Conservation (phyloP, 2,329 filamentous ascomycete species). For the Penicillium crustosum region DNA sequence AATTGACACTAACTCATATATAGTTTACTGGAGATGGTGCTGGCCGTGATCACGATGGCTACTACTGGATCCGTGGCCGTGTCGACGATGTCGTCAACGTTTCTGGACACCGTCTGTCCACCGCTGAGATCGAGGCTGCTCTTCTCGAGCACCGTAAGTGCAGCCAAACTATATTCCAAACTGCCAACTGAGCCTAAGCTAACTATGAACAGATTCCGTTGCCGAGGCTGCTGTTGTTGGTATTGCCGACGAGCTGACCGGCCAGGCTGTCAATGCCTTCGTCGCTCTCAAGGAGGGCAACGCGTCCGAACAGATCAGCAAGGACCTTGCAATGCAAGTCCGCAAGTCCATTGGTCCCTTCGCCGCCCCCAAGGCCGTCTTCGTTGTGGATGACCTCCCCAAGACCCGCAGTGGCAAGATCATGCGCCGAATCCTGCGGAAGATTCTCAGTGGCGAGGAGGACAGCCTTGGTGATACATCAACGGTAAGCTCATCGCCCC, state of each 20-base stretch:
- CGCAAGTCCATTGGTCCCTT: slow-evolving; percentile 97
- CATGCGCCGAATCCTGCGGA: slow-evolving; percentile 93
- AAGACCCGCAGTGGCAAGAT: slow-evolving; percentile 99
- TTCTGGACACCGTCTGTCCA: slow-evolving; percentile 91
- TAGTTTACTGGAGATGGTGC: slow-evolving; percentile 72
- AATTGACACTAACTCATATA: background rate
- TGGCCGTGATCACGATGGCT: slow-evolving; percentile 93
- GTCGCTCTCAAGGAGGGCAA: slow-evolving; percentile 85
- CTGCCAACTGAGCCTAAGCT: slow-evolving; percentile 10
- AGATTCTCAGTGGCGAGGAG: slow-evolving; percentile 96
- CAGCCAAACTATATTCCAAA: background rate
- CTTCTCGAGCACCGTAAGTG: slow-evolving; percentile 78
- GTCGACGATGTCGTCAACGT: slow-evolving; percentile 99
- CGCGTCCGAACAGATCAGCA: slow-evolving; percentile 77
- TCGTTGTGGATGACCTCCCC: slow-evolving; percentile 86
- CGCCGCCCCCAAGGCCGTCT: slow-evolving; percentile 91
- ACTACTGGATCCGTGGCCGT: slow-evolving; percentile 99
- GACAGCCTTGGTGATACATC: slow-evolving; percentile 92
- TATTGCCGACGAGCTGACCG: slow-evolving; percentile 87
- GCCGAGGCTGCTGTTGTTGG: slow-evolving; percentile 96
- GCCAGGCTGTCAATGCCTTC: slow-evolving; percentile 96
- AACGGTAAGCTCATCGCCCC: slow-evolving; percentile 63
- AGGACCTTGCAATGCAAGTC: slow-evolving; percentile 91
- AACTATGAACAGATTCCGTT: slow-evolving; percentile 50
- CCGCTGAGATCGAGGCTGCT: slow-evolving; percentile 95